phyloP scores from a whole-genome alignment of 345 rosid species.

The Citrus glauca region DNA sequence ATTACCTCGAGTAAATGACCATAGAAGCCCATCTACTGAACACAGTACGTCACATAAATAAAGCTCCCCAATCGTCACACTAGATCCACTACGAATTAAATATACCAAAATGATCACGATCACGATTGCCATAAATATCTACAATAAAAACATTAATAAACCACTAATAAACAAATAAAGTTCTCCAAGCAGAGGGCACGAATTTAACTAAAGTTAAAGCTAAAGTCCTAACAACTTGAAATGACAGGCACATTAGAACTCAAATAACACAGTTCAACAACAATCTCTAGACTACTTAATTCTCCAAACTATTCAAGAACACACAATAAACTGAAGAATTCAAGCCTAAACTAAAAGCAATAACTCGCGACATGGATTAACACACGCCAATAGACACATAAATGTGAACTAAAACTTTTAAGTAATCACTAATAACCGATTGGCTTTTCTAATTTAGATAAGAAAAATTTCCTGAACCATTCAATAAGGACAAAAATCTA shows the following conservation, averaged over 20 bases:
- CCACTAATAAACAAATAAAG: background rate
- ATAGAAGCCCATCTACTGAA: background rate
- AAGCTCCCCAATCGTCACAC: background rate
- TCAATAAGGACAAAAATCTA: constrained; percentile 1
- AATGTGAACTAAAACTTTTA: background rate
- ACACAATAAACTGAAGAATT: background rate
- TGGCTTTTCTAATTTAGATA: background rate
- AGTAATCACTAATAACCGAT: background rate
- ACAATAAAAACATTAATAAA: background rate
- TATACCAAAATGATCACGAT: background rate
- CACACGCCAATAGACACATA: background rate
- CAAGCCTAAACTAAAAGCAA: background rate
- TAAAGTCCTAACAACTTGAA: background rate
- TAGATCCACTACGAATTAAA: background rate
- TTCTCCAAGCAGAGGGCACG: background rate
- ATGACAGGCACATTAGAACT: background rate
- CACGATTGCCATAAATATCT: background rate
- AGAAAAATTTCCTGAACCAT: background rate
- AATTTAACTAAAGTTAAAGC: background rate
- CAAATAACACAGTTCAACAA: background rate
- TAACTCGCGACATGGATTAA: background rate
- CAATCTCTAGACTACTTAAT: background rate
- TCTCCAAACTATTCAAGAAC: background rate
- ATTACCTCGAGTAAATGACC: background rate
- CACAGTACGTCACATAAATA: background rate